Conservation (phyloP, 495 filamentous ascomycete genomes). For the Hypomontagnella monticulosa region DNA sequence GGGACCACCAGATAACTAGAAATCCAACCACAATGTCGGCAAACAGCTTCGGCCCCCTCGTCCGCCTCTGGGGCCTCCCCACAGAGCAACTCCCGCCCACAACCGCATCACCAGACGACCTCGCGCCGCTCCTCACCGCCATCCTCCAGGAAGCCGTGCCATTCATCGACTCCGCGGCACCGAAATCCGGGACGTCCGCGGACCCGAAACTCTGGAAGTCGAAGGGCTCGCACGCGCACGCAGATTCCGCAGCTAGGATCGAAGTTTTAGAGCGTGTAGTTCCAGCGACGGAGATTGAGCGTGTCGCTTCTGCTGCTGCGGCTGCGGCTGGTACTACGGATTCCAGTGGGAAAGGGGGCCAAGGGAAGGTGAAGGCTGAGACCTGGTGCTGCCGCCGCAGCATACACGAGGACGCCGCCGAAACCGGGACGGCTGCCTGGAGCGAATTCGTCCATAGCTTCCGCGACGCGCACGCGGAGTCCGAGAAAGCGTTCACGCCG, state of each 20-base stretch:
- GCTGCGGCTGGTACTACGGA: not conserved
- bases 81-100: constrained; percentile 51
- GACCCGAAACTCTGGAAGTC: constrained; percentile 54
- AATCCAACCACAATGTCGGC: constrained; percentile 2
- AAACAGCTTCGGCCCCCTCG: constrained; percentile 43
- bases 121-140: constrained; percentile 51
- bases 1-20: not conserved
- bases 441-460: constrained; percentile 70
- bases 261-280: constrained; percentile 57
- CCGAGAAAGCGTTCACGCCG: constrained; percentile 79
- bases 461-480: constrained; percentile 68
- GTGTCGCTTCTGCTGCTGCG: constrained; percentile 16
- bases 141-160: constrained; percentile 65
- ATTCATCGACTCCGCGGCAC: constrained; percentile 61
- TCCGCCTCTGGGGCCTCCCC: constrained; percentile 55
- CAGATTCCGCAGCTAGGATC: constrained; percentile 57
- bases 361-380: constrained; percentile 53
- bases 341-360: not conserved
- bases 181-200: constrained; percentile 48
- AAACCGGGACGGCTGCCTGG: constrained; percentile 69
- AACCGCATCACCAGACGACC: constrained; percentile 39
- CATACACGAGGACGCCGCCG: constrained; percentile 64
- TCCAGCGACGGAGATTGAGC: constrained; percentile 48
- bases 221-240: constrained; percentile 55
- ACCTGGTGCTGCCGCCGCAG: constrained; percentile 75